phyloP scores from a whole-genome alignment of 2,329 filamentous ascomycete species.

The Venturia asperata region DNA sequence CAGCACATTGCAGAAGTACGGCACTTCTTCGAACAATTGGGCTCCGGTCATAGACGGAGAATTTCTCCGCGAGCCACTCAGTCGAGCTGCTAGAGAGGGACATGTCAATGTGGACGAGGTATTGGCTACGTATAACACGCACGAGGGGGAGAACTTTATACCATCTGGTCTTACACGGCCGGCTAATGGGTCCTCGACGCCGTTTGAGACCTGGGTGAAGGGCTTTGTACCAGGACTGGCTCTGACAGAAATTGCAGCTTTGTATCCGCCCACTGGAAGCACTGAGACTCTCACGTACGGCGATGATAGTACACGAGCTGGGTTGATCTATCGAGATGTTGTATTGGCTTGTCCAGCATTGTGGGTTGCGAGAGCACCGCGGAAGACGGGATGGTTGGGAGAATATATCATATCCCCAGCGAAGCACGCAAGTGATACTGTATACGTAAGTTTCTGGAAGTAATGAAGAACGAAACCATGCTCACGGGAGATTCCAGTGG shows the following conservation, averaged over 20 bases:
- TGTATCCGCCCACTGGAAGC: constrained; percentile 44
- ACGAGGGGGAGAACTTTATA: constrained; percentile 58
- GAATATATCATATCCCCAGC: constrained; percentile 56
- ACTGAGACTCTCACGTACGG: constrained; percentile 47
- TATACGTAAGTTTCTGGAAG: constrained; percentile 39
- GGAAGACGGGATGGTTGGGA: constrained; percentile 44
- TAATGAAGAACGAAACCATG: neutral
- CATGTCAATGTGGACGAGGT: constrained; percentile 41
- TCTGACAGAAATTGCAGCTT: constrained; percentile 29
- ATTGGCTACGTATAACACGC: constrained; percentile 54
- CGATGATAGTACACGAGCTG: constrained; percentile 46
- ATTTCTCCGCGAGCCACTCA: constrained; percentile 46
- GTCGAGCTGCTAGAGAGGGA: constrained; percentile 34
- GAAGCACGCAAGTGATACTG: constrained; percentile 52
- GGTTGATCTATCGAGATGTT: constrained; percentile 51
- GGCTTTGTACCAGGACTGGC: constrained; percentile 49
- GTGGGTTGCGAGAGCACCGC: constrained; percentile 47
- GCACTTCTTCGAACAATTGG: constrained; percentile 52
- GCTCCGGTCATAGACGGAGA: constrained; percentile 52
- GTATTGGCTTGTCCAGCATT: constrained; percentile 54
- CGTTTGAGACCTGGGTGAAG: constrained; percentile 47
- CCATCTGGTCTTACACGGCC: constrained; percentile 41
- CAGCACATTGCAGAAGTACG: constrained; percentile 45
- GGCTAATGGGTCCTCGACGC: constrained; percentile 36
- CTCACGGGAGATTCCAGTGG: constrained; percentile 36